These are phyloP conservation scores for Albugo candida DNA, from an alignment of 352 stramenopile genomes.

Conservation along the genomic window DNA sequence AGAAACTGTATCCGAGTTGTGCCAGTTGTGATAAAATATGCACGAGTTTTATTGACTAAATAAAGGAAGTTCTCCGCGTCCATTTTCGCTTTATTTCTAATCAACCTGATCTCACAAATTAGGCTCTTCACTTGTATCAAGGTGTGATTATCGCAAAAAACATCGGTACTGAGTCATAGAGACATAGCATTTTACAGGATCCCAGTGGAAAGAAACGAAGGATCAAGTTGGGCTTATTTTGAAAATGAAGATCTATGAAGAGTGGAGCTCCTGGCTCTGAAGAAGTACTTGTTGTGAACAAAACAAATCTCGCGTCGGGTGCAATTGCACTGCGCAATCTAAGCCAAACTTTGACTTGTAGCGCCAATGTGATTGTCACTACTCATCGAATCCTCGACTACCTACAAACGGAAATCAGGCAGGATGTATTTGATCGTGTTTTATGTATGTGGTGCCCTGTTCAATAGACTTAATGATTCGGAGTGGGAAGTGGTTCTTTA, in stretches of 20 bases:
- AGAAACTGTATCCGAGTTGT: background rate
- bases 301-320: constrained; percentile 29
- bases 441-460: constrained; percentile 56
- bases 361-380: constrained; percentile 33
- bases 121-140: background rate
- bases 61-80: constrained; percentile 56
- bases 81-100: constrained; percentile 74
- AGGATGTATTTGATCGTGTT: constrained; percentile 43
- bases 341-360: constrained; percentile 29
- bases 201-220: too few species aligned
- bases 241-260: too few species aligned
- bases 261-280: background rate
- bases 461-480: constrained; percentile 59
- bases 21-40: constrained; percentile 25
- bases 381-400: constrained; percentile 45
- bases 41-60: constrained; percentile 45
- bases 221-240: too few species aligned
- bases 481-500: too few species aligned
- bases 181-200: too few species aligned
- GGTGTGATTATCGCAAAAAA: constrained; percentile 19
- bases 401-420: constrained; percentile 7
- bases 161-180: constrained; percentile 10
- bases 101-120: background rate
- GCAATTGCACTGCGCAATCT: constrained; percentile 32
- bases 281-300: constrained; percentile 46